These are phyloP conservation scores for Mycena latifolia DNA, from an alignment of 768 basidiomycete species.

Conservation along the genomic window DNA sequence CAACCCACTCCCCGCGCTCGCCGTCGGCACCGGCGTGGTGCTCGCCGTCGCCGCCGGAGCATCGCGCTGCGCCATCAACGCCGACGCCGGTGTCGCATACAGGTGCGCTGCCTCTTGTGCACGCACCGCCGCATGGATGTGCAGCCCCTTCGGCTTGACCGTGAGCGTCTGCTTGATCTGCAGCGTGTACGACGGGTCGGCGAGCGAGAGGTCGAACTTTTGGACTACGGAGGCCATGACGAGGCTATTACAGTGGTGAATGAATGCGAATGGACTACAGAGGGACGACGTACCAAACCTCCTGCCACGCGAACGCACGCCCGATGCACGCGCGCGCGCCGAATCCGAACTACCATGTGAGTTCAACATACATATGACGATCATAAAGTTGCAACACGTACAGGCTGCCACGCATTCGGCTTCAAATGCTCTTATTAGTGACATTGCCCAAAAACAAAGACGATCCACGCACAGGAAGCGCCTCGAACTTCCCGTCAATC, in stretches of 20 bases:
- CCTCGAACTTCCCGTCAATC: constrained; percentile 63
- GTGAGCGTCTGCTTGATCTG: constrained; percentile 59
- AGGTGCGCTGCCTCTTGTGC: constrained; percentile 32
- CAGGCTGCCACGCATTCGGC: constrained; percentile 60
- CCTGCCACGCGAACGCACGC: constrained; percentile 62
- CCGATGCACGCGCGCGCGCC: constrained; percentile 47
- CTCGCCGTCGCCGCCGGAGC: background rate
- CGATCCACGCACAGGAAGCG: constrained; percentile 51
- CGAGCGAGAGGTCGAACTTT: constrained; percentile 58
- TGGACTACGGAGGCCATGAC: constrained; percentile 56
- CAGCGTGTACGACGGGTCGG: constrained; percentile 58
- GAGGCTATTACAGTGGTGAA: constrained; percentile 37
- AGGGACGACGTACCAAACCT: constrained; percentile 43
- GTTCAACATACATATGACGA: constrained; percentile 41
- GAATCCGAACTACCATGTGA: constrained; percentile 33
- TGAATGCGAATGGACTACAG: background rate
- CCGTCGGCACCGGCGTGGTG: background rate
- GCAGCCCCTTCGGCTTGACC: constrained; percentile 59
- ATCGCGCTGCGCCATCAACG: constrained; percentile 29
- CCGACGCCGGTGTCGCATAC: constrained; percentile 34
- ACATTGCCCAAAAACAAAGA: background rate
- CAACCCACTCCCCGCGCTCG: constrained; percentile 26
- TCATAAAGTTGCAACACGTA: constrained; percentile 33
- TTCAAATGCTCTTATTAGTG: constrained; percentile 21
- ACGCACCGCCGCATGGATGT: constrained; percentile 54